Evolutionary conservation across 2,329 filamentous ascomycete species (phyloP).

Genomic region (Colletotrichum sp.): DNA sequence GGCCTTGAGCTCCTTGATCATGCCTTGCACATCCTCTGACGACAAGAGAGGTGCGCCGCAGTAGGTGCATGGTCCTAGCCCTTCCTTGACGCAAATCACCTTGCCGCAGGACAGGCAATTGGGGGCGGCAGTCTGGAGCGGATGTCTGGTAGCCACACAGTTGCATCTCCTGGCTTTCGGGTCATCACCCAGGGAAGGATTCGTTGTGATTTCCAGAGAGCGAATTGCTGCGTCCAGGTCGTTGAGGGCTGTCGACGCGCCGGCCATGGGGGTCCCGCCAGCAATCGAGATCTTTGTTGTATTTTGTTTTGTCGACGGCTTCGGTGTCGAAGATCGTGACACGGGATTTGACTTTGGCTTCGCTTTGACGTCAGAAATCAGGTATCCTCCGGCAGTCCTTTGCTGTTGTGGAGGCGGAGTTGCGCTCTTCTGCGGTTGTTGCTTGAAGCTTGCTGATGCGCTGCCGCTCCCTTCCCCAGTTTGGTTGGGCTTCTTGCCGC

Average conservation of each 20-base stretch:
- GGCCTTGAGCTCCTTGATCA: slow-evolving; percentile 82
- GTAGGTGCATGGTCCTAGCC: slow-evolving; percentile 91
- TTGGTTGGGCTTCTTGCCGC: slow-evolving; percentile 54
- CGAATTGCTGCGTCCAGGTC: slow-evolving; percentile 84
- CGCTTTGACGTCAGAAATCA: slow-evolving; percentile 79
- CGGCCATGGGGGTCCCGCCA: slow-evolving; percentile 83
- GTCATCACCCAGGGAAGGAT: slow-evolving; percentile 69
- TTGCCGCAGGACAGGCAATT: slow-evolving; percentile 95
- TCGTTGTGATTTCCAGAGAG: slow-evolving; percentile 88
- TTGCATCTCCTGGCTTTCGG: slow-evolving; percentile 74
- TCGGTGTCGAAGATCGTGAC: slow-evolving; percentile 60
- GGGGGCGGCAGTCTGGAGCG: slow-evolving; percentile 86
- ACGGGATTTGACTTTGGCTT: slow-evolving; percentile 60
- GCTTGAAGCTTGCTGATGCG: slow-evolving; percentile 41
- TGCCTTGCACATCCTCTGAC: slow-evolving; percentile 76
- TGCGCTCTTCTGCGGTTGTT: slow-evolving; percentile 24
- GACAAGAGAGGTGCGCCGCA: slow-evolving; percentile 79
- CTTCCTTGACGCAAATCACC: slow-evolving; percentile 93
- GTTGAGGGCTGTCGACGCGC: slow-evolving; percentile 74
- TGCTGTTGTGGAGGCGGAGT: slow-evolving; percentile 37
- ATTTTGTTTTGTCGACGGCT: slow-evolving; percentile 45
- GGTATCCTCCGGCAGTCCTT: slow-evolving; percentile 74
- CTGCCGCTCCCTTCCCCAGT: slow-evolving; percentile 38
- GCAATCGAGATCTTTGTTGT: slow-evolving; percentile 74
- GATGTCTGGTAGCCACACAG: slow-evolving; percentile 87